Percentiles rank a stretch among this genome's conserved stretches.
Conservation (phyloP, 352 stramenopile species). For the Phytophthora pinifolia region DNA sequence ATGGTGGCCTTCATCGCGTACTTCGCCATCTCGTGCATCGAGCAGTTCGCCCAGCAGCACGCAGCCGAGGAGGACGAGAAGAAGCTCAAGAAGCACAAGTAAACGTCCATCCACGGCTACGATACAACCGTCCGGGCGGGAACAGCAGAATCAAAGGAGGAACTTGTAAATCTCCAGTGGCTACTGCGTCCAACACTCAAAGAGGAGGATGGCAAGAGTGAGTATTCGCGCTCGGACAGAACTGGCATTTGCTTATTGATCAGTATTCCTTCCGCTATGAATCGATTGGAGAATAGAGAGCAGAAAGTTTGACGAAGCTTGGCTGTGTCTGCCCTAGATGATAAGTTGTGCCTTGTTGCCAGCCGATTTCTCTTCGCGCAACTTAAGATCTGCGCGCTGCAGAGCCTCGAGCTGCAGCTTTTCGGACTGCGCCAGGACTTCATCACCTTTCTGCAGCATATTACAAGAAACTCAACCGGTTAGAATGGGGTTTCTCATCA, state of each 20-base stretch:
- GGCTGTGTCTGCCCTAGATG: not conserved
- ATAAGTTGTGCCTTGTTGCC: slow-evolving; percentile 3
- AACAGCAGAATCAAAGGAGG: not conserved
- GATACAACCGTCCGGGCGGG: slow-evolving; percentile 4
- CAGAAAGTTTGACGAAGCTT: slow-evolving; percentile 10
- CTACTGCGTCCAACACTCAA: not conserved
- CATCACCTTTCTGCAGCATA: slow-evolving; percentile 43
- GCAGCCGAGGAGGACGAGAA: slow-evolving; percentile 86
- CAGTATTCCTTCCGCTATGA: slow-evolving; percentile 22
- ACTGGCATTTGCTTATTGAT: slow-evolving; percentile 26
- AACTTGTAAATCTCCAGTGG: not conserved
- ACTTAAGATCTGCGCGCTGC: slow-evolving; percentile 56
- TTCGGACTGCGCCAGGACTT: slow-evolving; percentile 53
- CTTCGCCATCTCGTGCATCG: slow-evolving; percentile 90
- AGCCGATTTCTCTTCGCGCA: slow-evolving; percentile 27
- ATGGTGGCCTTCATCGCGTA: slow-evolving; percentile 90
- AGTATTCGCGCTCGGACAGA: slow-evolving; percentile 2
- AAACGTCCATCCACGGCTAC: slow-evolving; percentile 13
- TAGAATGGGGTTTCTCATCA: not conserved
- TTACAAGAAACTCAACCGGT: not conserved
- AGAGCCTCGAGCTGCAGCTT: slow-evolving; percentile 75
- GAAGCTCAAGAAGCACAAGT: slow-evolving; percentile 80
- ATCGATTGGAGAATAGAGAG: slow-evolving; percentile 36
- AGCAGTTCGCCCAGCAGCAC: slow-evolving; percentile 91
- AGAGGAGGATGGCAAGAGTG: slow-evolving; percentile 8